Evolutionary conservation across 208 protist genomes (phyloP).

Genomic region (Crithidia acanthocephali): DNA sequence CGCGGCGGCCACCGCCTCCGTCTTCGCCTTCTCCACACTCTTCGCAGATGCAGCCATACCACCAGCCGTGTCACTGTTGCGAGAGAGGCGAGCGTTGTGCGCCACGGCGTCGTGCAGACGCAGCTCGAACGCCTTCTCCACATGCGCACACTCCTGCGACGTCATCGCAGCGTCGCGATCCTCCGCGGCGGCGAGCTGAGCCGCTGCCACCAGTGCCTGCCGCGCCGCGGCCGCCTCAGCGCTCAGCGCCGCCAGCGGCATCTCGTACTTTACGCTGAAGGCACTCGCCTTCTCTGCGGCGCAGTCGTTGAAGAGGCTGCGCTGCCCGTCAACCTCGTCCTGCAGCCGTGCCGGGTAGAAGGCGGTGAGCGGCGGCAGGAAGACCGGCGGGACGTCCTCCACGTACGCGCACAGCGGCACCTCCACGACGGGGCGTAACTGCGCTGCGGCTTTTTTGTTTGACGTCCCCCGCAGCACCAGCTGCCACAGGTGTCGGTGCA

Average conservation of each 20-base stretch:
- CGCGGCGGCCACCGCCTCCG: not conserved
- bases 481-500: constrained; percentile 70
- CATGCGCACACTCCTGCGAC: constrained; percentile 44
- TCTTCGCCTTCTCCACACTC: not conserved
- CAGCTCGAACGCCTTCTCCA: constrained; percentile 60
- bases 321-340: constrained; percentile 40
- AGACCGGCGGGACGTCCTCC: constrained; percentile 43
- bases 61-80: not conserved
- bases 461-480: constrained; percentile 28
- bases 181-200: constrained; percentile 27
- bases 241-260: constrained; percentile 34
- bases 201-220: constrained; percentile 19
- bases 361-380: constrained; percentile 57
- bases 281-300: constrained; percentile 14
- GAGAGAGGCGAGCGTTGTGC: constrained; percentile 28
- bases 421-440: constrained; percentile 18
- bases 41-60: not conserved
- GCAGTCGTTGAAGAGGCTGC: constrained; percentile 38
- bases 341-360: constrained; percentile 58
- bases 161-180: constrained; percentile 58
- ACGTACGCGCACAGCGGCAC: constrained; percentile 21
- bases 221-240: constrained; percentile 35
- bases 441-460: constrained; percentile 4
- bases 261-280: constrained; percentile 34
- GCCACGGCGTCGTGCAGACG: constrained; percentile 50